These are phyloP conservation scores for Linderniella brevidens DNA, from an alignment of 257 asterid genomes.

Conservation along the genomic window DNA sequence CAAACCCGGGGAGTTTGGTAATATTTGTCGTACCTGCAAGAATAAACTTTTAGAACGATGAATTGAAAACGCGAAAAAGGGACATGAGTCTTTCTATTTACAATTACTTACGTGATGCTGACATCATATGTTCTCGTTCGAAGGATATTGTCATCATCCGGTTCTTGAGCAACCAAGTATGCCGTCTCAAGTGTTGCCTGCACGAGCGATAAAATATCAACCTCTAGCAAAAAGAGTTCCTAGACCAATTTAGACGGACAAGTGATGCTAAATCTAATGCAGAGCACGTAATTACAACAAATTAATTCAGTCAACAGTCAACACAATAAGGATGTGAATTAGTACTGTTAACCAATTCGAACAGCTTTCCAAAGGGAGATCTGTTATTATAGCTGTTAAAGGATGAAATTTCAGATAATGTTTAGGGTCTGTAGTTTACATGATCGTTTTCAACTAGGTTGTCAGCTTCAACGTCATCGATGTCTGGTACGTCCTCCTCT, in stretches of 20 bases:
- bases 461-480: conserved; percentile 72
- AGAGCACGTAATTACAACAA: too few species aligned
- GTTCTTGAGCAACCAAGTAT: conserved; percentile 80
- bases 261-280: not conserved
- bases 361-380: not conserved
- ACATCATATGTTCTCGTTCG: conserved; percentile 91
- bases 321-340: too few species aligned
- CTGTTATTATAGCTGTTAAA: not conserved
- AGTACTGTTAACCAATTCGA: too few species aligned
- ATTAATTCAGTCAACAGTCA: too few species aligned
- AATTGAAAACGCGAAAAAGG: not conserved
- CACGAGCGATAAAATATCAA: conserved; percentile 10
- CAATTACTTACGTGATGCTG: conserved; percentile 79
- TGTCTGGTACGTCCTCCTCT: conserved; percentile 90
- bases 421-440: conserved; percentile 28
- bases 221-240: too few species aligned
- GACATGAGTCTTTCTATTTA: not conserved
- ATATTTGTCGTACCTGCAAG: conserved; percentile 76
- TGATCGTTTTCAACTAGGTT: conserved; percentile 75
- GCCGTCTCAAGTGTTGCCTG: conserved; percentile 69
- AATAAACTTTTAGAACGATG: not conserved
- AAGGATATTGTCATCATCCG: conserved; percentile 85
- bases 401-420: conserved; percentile 3
- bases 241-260: too few species aligned
- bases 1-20: conserved; percentile 99